These are phyloP conservation scores for Tilletia horrida DNA, from an alignment of 1,284 basidiomycete genomes.

Conservation along the genomic window DNA sequence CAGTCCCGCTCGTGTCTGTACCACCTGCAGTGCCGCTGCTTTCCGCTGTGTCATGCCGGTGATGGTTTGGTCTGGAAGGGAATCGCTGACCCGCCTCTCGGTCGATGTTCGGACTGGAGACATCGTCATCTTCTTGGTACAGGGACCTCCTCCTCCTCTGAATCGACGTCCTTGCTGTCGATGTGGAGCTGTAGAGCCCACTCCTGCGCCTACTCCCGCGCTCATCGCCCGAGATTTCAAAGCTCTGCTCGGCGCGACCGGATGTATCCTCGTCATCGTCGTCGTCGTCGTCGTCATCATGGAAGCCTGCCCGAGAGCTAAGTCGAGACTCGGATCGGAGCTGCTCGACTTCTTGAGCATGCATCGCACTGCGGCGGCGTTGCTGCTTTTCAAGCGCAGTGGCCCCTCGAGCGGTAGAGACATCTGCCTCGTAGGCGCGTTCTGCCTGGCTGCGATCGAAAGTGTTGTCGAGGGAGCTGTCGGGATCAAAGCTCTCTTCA, in stretches of 20 bases:
- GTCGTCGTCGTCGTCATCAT: slow-evolving; percentile 9
- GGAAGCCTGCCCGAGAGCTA: background rate
- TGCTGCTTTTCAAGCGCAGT: background rate
- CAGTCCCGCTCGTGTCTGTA: slow-evolving; percentile 13
- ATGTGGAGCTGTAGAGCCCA: background rate
- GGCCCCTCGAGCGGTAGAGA: background rate
- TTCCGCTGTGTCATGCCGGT: background rate
- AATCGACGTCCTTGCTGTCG: background rate
- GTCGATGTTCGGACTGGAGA: background rate
- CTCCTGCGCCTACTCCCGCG: background rate
- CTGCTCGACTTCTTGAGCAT: slow-evolving; percentile 10
- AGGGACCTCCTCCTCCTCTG: background rate
- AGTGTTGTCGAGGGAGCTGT: background rate
- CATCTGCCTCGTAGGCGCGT: background rate
- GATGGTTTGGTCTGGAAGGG: background rate
- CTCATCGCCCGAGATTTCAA: too few species aligned
- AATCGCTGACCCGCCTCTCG: background rate
- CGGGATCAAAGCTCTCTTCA: slow-evolving; percentile 8
- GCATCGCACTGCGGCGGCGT: slow-evolving; percentile 1
- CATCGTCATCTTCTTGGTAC: slow-evolving; percentile 5
- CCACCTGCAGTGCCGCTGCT: slow-evolving; percentile 12
- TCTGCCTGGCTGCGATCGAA: background rate
- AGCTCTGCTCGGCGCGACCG: background rate
- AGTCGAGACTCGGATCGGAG: slow-evolving; percentile 7
- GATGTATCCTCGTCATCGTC: background rate